These are phyloP conservation scores for Entrophospora sp. DNA, from an alignment of 192 early-diverging fungal genomes.

Conservation along the genomic window DNA sequence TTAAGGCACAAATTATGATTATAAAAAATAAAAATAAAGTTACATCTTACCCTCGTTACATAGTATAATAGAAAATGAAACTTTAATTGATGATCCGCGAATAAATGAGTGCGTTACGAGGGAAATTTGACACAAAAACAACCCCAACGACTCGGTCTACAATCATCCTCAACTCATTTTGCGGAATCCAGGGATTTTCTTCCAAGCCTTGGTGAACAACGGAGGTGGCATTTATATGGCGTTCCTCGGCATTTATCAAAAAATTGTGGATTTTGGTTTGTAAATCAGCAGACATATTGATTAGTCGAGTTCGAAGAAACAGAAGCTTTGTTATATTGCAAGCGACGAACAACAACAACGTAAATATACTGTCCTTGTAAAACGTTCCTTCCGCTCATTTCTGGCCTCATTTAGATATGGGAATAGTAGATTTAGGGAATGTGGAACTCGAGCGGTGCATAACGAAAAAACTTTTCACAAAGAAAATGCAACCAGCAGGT, in stretches of 20 bases:
- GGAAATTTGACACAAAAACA: conserved; percentile 12
- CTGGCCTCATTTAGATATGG: conserved; percentile 7
- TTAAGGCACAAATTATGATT: too few species aligned
- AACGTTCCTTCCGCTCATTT: conserved; percentile 9
- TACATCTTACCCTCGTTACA: background rate
- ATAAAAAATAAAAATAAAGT: too few species aligned
- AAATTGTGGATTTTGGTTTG: conserved; percentile 5
- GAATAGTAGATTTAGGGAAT: conserved; percentile 4
- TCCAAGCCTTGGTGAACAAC: conserved; percentile 11
- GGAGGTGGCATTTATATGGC: too few species aligned
- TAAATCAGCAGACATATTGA: too few species aligned
- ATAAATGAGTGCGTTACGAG: too few species aligned
- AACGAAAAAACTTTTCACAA: too few species aligned
- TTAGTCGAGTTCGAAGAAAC: conserved; percentile 10
- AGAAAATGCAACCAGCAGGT: too few species aligned
- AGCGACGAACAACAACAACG: conserved; percentile 7
- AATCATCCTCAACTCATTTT: conserved; percentile 7
- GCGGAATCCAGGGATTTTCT: conserved; percentile 12
- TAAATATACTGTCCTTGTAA: conserved; percentile 11
- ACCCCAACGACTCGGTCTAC: background rate
- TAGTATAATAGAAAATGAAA: background rate
- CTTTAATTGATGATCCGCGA: background rate
- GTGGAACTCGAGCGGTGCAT: too few species aligned
- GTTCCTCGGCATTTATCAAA: conserved; percentile 5
- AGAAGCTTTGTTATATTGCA: conserved; percentile 5